A percentile compares a stretch with the other conserved stretches of the same genome.
These are phyloP conservation scores for Vachellia collinsii DNA, from an alignment of 306 rosid species.

Conservation along the genomic window DNA sequence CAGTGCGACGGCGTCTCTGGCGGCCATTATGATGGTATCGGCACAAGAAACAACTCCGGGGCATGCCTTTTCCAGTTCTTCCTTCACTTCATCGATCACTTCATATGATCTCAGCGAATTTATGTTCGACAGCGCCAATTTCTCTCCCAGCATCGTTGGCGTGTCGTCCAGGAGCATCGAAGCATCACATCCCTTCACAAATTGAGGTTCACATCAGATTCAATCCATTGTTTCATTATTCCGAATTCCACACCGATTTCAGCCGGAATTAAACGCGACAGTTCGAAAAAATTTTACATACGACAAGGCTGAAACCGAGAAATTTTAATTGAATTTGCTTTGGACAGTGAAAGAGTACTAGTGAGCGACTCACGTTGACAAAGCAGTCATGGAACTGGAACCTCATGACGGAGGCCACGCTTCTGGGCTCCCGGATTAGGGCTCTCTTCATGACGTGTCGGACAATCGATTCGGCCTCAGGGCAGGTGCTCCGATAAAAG, in stretches of 20 bases:
- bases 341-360: slow-evolving; percentile 1
- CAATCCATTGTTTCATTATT: not conserved
- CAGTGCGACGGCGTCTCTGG: slow-evolving; percentile 89
- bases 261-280: not conserved
- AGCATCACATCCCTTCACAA: slow-evolving; percentile 80
- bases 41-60: slow-evolving; percentile 92
- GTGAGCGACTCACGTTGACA: slow-evolving; percentile 53
- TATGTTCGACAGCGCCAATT: slow-evolving; percentile 73
- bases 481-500: slow-evolving; percentile 62
- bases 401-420: slow-evolving; percentile 92
- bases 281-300: too few species aligned
- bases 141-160: slow-evolving; percentile 78
- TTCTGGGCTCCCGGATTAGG: slow-evolving; percentile 61
- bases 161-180: slow-evolving; percentile 93
- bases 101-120: slow-evolving; percentile 82
- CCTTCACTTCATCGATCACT: slow-evolving; percentile 75
- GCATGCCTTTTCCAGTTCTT: slow-evolving; percentile 62
- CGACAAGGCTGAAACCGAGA: not conserved
- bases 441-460: slow-evolving; percentile 69
- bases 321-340: not conserved
- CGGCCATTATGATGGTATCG: slow-evolving; percentile 80
- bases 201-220: not conserved
- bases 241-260: not conserved
- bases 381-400: slow-evolving; percentile 91
- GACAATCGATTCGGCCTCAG: slow-evolving; percentile 60